These are phyloP conservation scores for Pleurotus eryngii DNA, from an alignment of 768 basidiomycete species.

Conservation along the genomic window DNA sequence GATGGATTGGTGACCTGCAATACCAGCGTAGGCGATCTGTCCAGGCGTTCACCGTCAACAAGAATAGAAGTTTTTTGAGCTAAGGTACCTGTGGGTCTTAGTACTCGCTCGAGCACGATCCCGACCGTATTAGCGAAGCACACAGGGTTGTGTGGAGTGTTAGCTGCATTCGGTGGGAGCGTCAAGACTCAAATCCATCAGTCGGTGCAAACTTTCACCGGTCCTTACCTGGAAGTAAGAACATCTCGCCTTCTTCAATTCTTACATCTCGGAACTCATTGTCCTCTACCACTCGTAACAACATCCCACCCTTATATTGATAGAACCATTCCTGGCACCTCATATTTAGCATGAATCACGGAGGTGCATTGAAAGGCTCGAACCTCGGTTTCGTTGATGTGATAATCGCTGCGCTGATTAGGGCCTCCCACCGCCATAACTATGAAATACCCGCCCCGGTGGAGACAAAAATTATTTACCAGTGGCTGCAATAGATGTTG, in stretches of 20 bases:
- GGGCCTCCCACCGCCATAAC: constrained; percentile 98
- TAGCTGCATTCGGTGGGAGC: constrained; percentile 45
- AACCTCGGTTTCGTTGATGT: constrained; percentile 93
- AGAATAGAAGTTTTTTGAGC: constrained; percentile 3
- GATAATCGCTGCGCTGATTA: constrained; percentile 92
- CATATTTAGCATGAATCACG: not conserved
- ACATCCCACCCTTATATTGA: constrained; percentile 92
- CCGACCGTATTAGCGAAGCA: constrained; percentile 89
- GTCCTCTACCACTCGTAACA: constrained; percentile 81
- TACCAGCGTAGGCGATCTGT: constrained; percentile 93
- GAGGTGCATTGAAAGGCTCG: not conserved
- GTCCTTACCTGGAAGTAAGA: constrained; percentile 76
- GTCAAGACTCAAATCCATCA: not conserved
- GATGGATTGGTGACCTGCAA: constrained; percentile 60
- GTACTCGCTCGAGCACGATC: constrained; percentile 86
- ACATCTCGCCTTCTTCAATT: constrained; percentile 97
- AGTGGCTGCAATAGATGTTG: constrained; percentile 80
- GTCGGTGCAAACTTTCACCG: constrained; percentile 13
- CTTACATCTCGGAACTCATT: constrained; percentile 77
- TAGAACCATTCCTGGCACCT: constrained; percentile 91
- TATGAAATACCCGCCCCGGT: constrained; percentile 79
- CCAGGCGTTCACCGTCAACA: not conserved
- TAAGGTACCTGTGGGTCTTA: constrained; percentile 65
- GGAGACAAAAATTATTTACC: constrained; percentile 88
- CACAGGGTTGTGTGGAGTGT: constrained; percentile 95